These are phyloP conservation scores for Pseudomonodictys pantanalensis DNA, from an alignment of 495 filamentous ascomycete genomes.

Conservation along the genomic window DNA sequence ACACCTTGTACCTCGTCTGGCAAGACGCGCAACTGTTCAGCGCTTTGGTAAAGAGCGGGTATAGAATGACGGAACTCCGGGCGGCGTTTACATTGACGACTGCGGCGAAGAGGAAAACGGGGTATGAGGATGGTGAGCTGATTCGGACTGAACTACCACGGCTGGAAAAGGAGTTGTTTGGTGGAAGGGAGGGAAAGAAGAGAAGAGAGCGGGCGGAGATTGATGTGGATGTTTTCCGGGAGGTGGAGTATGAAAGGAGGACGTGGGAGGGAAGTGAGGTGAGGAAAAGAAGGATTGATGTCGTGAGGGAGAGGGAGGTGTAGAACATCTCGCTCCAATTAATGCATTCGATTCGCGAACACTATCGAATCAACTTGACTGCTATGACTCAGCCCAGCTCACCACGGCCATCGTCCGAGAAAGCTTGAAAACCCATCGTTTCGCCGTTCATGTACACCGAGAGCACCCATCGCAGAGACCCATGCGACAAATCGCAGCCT, in stretches of 20 bases:
- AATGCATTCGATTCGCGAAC: too few relatives aligned
- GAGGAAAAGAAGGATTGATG: too few relatives aligned
- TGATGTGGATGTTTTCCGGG: neutral
- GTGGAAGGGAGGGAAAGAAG: constrained; percentile 1
- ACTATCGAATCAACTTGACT: too few relatives aligned
- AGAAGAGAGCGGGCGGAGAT: constrained; percentile 9
- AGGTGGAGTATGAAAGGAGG: neutral
- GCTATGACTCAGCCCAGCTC: too few relatives aligned
- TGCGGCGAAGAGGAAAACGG: constrained; percentile 12
- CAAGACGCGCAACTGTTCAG: constrained; percentile 22
- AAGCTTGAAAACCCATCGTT: too few relatives aligned
- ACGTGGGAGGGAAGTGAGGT: too few relatives aligned
- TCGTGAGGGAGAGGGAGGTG: too few relatives aligned
- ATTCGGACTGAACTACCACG: neutral
- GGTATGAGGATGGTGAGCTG: constrained; percentile 10
- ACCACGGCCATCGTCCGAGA: too few relatives aligned
- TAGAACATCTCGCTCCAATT: too few relatives aligned
- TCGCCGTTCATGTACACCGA: too few relatives aligned
- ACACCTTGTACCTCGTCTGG: constrained; percentile 22
- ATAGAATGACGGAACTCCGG: constrained; percentile 14
- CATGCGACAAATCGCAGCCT: too few relatives aligned
- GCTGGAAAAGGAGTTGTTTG: constrained; percentile 16
- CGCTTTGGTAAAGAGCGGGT: constrained; percentile 16
- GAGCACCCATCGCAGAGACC: neutral
- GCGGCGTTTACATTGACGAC: constrained; percentile 4